Conservation (phyloP, 2,329 filamentous ascomycete species). For the Pseudocercospora ulei region DNA sequence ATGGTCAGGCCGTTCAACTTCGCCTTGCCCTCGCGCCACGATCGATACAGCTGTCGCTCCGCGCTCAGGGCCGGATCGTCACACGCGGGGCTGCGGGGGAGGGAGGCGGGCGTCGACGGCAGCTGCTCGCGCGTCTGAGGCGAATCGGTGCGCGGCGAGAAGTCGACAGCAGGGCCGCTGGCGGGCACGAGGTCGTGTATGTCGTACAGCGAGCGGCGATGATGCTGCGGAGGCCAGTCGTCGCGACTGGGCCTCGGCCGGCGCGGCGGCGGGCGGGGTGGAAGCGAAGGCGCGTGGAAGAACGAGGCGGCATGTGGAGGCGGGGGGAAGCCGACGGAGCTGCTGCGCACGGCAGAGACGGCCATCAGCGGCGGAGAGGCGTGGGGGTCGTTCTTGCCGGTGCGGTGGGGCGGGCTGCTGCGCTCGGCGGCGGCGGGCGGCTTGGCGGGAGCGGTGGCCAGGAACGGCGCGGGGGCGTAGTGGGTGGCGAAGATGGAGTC, state of each 20-base stretch:
- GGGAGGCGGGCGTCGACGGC: conserved; percentile 21
- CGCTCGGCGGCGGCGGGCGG: conserved; percentile 4
- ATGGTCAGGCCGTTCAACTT: conserved; percentile 36
- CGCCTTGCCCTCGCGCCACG: conserved; percentile 44
- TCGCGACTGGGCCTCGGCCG: conserved; percentile 11
- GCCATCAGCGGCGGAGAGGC: conserved; percentile 14
- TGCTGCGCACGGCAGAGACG: conserved; percentile 9
- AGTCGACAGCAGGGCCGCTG: conserved; percentile 7
- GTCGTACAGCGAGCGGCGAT: conserved; percentile 31
- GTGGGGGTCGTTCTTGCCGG: conserved; percentile 1
- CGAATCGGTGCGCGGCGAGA: conserved; percentile 15
- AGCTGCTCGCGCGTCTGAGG: conserved; percentile 13
- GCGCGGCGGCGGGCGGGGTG: conserved; percentile 6
- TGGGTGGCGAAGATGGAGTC: conserved; percentile 57
- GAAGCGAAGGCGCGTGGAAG: conserved; percentile 10
- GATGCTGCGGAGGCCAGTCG: conserved; percentile 25
- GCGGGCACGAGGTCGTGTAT: conserved; percentile 24
- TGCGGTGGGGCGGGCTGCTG: background rate
- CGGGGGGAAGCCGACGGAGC: conserved; percentile 14
- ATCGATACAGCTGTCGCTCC: conserved; percentile 41
- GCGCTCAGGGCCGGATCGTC: conserved; percentile 30
- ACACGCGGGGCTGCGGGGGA: conserved; percentile 11
- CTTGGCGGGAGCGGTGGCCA: conserved; percentile 23
- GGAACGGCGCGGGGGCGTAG: conserved; percentile 45
- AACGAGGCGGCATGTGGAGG: conserved; percentile 8